A percentile compares a stretch with the other conserved stretches of the same genome.
Evolutionary conservation across 2,329 filamentous ascomycete species (phyloP).

Genomic region (Pseudomassariella vexata): DNA sequence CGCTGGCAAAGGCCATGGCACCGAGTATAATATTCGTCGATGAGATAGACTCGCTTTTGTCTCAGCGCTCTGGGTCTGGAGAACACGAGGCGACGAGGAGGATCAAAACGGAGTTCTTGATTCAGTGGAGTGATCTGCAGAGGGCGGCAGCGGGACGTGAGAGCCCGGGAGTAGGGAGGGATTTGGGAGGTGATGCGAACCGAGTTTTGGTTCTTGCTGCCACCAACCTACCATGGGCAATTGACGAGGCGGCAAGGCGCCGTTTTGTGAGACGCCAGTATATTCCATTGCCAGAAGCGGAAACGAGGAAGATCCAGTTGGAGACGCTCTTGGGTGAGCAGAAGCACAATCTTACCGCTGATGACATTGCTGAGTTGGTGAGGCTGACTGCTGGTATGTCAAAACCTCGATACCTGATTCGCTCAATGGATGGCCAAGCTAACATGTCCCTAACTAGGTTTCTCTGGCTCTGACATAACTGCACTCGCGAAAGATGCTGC

Average conservation of each 20-base stretch:
- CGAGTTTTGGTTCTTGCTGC: slow-evolving; percentile 89
- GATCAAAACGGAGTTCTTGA: slow-evolving; percentile 96
- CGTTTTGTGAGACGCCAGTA: slow-evolving; percentile 93
- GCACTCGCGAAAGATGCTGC: slow-evolving; percentile 95
- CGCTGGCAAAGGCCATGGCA: slow-evolving; percentile 79
- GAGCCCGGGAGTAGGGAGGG: slow-evolving; percentile 57
- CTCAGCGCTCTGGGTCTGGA: slow-evolving; percentile 72
- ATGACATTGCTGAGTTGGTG: slow-evolving; percentile 72
- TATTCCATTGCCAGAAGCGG: slow-evolving; percentile 83
- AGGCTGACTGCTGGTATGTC: slow-evolving; percentile 73
- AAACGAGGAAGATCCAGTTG: slow-evolving; percentile 75
- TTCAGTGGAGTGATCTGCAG: slow-evolving; percentile 94
- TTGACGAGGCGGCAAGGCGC: slow-evolving; percentile 88
- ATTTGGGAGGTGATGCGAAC: slow-evolving; percentile 68
- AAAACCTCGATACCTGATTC: too few relatives aligned
- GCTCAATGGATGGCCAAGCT: too few relatives aligned
- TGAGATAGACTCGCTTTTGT: slow-evolving; percentile 92
- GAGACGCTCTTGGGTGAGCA: slow-evolving; percentile 77
- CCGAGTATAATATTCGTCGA: slow-evolving; percentile 98
- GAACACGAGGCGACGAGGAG: slow-evolving; percentile 90
- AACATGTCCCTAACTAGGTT: too few relatives aligned
- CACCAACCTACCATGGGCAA: slow-evolving; percentile 95
- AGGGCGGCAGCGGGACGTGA: slow-evolving; percentile 85
- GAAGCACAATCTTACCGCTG: slow-evolving; percentile 69
- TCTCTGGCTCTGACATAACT: slow-evolving; percentile 94